Percentiles rank a stretch among this genome's conserved stretches.
Conservation (phyloP, 441 rosid species). For the Heliophila coronopifolia region DNA sequence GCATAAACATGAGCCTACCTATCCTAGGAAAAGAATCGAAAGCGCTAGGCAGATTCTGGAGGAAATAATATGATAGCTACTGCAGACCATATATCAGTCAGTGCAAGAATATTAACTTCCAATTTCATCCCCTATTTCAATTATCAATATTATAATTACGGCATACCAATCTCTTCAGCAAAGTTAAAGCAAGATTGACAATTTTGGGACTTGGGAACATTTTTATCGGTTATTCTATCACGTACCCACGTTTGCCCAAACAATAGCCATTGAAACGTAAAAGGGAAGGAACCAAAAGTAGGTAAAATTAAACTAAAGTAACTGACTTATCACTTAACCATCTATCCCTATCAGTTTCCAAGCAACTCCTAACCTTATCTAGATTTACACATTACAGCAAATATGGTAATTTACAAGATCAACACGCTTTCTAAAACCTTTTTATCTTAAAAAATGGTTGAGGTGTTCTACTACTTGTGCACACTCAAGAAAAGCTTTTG, state of each 20-base stretch:
- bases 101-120: background rate
- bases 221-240: background rate
- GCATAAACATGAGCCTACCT: slow-evolving; percentile 15
- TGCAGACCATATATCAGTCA: background rate
- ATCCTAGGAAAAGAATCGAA: slow-evolving; percentile 20
- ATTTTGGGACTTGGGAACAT: too few relatives aligned
- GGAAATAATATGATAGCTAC: slow-evolving; percentile 7
- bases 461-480: slow-evolving; percentile 13
- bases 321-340: slow-evolving; percentile 11
- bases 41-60: background rate
- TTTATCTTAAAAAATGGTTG: background rate
- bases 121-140: background rate
- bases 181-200: background rate
- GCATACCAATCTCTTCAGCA: slow-evolving; percentile 4
- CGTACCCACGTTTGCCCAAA: slow-evolving; percentile 2
- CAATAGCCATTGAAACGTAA: slow-evolving; percentile 14
- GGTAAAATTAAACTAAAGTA: slow-evolving; percentile 12
- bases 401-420: slow-evolving; percentile 11
- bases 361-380: slow-evolving; percentile 15
- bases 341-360: background rate
- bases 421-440: slow-evolving; percentile 16
- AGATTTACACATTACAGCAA: background rate
- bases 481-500: slow-evolving; percentile 22
- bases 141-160: slow-evolving; percentile 15
- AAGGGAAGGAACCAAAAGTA: slow-evolving; percentile 4